phyloP scores from a whole-genome alignment of 805 yeast genomes.

The Babjeviella inositovora region DNA sequence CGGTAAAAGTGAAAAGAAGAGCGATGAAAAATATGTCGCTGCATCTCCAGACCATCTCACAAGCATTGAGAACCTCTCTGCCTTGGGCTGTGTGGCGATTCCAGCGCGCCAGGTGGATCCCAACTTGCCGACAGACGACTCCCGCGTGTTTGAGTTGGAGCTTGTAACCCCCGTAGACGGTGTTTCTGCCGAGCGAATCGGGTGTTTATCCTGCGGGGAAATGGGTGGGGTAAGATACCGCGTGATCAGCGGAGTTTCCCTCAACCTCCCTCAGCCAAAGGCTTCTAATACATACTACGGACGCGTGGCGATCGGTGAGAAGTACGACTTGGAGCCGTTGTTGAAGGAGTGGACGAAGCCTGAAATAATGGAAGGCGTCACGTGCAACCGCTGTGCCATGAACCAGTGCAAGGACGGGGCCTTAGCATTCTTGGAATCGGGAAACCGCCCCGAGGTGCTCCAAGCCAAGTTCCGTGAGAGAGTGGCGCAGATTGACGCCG shows the following conservation, averaged over 20 bases:
- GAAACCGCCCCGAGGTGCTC: slow-evolving; percentile 7
- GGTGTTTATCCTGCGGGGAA: slow-evolving; percentile 84
- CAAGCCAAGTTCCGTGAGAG: slow-evolving; percentile 20
- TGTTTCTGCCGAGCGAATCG: slow-evolving; percentile 72
- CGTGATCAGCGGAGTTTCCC: slow-evolving; percentile 57
- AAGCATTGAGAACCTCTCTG: slow-evolving; percentile 31
- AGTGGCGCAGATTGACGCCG: slow-evolving; percentile 28
- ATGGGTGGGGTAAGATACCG: slow-evolving; percentile 84
- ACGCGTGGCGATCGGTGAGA: too few relatives aligned
- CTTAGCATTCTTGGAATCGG: slow-evolving; percentile 1
- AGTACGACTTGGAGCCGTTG: slow-evolving; percentile 29
- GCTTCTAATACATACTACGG: slow-evolving; percentile 13
- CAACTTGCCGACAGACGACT: slow-evolving; percentile 24
- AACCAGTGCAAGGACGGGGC: slow-evolving; percentile 26
- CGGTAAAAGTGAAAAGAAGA: slow-evolving; percentile 8
- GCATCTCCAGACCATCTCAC: slow-evolving; percentile 10
- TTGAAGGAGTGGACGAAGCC: slow-evolving; percentile 56
- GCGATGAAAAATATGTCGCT: slow-evolving; percentile 4
- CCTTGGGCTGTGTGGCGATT: slow-evolving; percentile 48
- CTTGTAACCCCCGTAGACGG: slow-evolving; percentile 89
- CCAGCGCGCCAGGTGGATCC: slow-evolving; percentile 74
- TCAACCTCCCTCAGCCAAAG: slow-evolving; percentile 38
- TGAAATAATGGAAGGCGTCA: slow-evolving; percentile 85
- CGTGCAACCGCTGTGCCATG: slow-evolving; percentile 86
- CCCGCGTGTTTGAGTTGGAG: slow-evolving; percentile 32